Conservation (phyloP, 2,329 filamentous ascomycete species). For the Paecilomyces sp. region DNA sequence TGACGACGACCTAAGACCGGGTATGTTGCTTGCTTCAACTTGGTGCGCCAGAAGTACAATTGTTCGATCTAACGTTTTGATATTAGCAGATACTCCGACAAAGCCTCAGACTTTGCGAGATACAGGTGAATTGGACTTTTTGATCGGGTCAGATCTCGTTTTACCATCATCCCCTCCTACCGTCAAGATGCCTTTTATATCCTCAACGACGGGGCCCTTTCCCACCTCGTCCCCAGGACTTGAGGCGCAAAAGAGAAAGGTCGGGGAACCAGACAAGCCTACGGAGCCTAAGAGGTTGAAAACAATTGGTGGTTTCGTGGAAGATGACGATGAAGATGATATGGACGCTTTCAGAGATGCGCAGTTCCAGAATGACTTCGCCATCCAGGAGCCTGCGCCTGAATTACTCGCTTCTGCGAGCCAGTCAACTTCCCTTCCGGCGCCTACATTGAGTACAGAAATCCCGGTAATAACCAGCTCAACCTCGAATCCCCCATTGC, state of each 20-base stretch:
- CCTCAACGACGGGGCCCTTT: constrained; percentile 30
- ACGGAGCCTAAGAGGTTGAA: constrained; percentile 33
- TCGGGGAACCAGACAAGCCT: constrained; percentile 18
- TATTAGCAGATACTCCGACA: constrained; percentile 30
- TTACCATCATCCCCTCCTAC: constrained; percentile 27
- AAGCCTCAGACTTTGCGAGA: constrained; percentile 13
- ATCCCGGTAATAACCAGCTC: not conserved
- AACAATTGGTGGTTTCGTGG: constrained; percentile 34
- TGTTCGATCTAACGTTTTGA: constrained; percentile 1
- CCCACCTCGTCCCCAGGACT: constrained; percentile 27
- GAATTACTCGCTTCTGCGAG: constrained; percentile 10
- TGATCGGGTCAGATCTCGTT: constrained; percentile 8
- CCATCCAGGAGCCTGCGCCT: constrained; percentile 17
- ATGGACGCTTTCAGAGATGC: constrained; percentile 19
- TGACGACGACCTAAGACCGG: constrained; percentile 32
- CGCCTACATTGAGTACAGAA: not conserved
- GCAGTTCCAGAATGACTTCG: constrained; percentile 21
- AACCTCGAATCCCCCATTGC: not conserved
- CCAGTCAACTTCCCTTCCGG: constrained; percentile 2
- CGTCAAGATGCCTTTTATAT: constrained; percentile 34
- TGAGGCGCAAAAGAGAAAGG: constrained; percentile 35
- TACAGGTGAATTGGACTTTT: constrained; percentile 7
- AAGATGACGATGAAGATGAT: constrained; percentile 34
- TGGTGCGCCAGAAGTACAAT: not conserved
- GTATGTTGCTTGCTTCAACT: constrained; percentile 12